Percentiles rank a stretch among this genome's conserved stretches.
phyloP scores from a whole-genome alignment of 805 yeast genomes.

The Kodamaea kaohsiungensis region DNA sequence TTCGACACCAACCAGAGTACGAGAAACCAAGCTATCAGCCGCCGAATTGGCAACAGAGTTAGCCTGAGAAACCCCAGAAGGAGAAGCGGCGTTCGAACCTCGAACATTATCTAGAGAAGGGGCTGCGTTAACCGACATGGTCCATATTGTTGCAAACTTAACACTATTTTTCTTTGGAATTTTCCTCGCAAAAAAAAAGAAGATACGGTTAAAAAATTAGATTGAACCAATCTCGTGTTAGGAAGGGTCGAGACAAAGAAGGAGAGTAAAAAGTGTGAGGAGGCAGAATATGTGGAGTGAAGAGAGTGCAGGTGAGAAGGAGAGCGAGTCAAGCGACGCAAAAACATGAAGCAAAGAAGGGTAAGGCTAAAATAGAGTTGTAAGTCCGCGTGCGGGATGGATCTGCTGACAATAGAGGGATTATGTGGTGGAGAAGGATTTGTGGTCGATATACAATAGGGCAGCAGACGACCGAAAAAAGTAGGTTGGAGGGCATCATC shows the following conservation, averaged over 20 bases:
- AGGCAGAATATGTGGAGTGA: not conserved
- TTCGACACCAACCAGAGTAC: not conserved
- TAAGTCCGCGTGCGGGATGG: not conserved
- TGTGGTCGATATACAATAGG: not conserved
- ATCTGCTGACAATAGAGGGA: not conserved
- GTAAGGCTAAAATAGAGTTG: not conserved
- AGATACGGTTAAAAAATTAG: not conserved
- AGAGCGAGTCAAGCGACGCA: not conserved
- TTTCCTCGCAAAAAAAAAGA: not conserved
- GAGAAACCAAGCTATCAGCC: not conserved
- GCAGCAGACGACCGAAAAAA: not conserved
- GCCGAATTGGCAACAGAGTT: not conserved
- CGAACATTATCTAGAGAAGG: not conserved
- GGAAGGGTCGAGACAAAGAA: not conserved
- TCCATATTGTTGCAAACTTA: conserved; percentile 1
- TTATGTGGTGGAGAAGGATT: not conserved
- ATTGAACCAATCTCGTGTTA: not conserved
- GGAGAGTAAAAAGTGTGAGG: not conserved
- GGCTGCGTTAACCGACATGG: conserved; percentile 6
- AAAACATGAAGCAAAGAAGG: not conserved
- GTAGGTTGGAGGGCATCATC: not conserved
- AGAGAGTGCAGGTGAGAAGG: not conserved
- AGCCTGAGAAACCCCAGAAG: not conserved
- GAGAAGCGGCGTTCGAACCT: not conserved
- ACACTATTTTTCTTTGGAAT: not conserved